Evolutionary conservation across 2,329 filamentous ascomycete species (phyloP).

Genomic region (Diaporthe vexans): DNA sequence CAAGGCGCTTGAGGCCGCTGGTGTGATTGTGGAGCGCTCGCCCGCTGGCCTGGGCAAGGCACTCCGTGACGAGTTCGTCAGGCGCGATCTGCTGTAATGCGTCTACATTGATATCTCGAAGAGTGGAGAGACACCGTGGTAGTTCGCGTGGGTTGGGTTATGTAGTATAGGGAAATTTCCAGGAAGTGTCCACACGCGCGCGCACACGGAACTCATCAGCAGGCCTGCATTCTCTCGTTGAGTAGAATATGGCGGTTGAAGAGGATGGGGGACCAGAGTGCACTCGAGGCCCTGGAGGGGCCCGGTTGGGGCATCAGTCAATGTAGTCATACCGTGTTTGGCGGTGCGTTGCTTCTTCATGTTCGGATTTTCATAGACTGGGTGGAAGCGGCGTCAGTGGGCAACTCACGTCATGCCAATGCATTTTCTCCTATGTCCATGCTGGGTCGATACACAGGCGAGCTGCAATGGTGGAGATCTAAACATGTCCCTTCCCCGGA

Average conservation of each 20-base stretch:
- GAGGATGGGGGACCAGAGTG: conserved; percentile 23
- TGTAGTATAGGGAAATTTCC: conserved; percentile 38
- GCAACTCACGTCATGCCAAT: conserved; percentile 43
- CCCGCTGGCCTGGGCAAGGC: conserved; percentile 94
- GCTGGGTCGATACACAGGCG: neutral
- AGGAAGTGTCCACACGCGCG: neutral
- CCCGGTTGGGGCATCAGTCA: conserved; percentile 30
- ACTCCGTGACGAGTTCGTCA: conserved; percentile 94
- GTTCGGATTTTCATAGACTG: conserved; percentile 47
- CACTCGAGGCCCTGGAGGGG: conserved; percentile 34
- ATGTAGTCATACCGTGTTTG: conserved; percentile 32
- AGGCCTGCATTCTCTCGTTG: conserved; percentile 14
- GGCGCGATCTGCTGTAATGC: conserved; percentile 89
- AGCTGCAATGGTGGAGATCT: neutral
- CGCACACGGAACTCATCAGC: neutral
- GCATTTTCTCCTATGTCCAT: conserved; percentile 38
- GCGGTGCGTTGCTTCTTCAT: conserved; percentile 37
- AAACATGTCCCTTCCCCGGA: no score
- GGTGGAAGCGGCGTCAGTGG: conserved; percentile 44
- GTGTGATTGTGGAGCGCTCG: conserved; percentile 96
- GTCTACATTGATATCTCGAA: no score
- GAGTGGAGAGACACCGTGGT: neutral
- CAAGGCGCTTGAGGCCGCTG: conserved; percentile 89
- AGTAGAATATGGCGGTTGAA: conserved; percentile 5
- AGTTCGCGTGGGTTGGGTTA: neutral